Evolutionary conservation across 2,329 filamentous ascomycete genomes (phyloP).

Genomic region (Aspergillus fructus): DNA sequence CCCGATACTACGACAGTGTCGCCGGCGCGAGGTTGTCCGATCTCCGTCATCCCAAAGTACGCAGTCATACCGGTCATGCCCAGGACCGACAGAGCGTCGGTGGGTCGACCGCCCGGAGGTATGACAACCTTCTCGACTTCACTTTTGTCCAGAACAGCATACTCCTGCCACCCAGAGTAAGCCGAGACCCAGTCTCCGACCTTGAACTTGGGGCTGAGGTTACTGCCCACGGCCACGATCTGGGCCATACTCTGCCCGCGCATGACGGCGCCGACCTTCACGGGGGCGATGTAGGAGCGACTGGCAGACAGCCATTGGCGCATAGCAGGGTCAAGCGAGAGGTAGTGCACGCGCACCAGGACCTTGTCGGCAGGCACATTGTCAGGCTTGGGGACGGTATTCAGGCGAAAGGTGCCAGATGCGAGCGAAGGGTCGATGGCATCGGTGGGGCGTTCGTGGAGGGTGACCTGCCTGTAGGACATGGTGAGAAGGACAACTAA

Average conservation of each 20-base stretch:
- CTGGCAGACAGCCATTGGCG: conserved; percentile 65
- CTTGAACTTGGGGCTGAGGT: conserved; percentile 27
- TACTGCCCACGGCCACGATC: conserved; percentile 57
- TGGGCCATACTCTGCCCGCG: conserved; percentile 61
- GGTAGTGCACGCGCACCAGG: conserved; percentile 60
- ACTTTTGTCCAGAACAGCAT: conserved; percentile 59
- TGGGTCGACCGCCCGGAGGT: conserved; percentile 49
- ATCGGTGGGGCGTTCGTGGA: conserved; percentile 33
- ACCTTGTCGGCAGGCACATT: conserved; percentile 55
- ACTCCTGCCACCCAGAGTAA: conserved; percentile 64
- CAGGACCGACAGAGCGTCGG: conserved; percentile 61
- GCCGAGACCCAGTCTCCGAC: conserved; percentile 52
- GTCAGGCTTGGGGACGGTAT: conserved; percentile 25
- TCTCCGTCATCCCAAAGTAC: conserved; percentile 70
- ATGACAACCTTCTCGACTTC: conserved; percentile 47
- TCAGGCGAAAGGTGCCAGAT: conserved; percentile 36
- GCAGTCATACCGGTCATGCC: conserved; percentile 72
- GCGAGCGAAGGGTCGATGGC: conserved; percentile 37
- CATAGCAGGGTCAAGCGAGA: conserved; percentile 75
- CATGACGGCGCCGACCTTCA: conserved; percentile 68
- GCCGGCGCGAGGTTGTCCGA: conserved; percentile 66
- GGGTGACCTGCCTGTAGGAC: conserved; percentile 36
- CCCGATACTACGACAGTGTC: conserved; percentile 77
- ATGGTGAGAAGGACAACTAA: conserved; percentile 13
- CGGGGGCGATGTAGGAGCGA: conserved; percentile 66